Base-by-base conservation (phyloP, 768 basidiomycete species). In the Rhizopogon vinicolor region DNA sequence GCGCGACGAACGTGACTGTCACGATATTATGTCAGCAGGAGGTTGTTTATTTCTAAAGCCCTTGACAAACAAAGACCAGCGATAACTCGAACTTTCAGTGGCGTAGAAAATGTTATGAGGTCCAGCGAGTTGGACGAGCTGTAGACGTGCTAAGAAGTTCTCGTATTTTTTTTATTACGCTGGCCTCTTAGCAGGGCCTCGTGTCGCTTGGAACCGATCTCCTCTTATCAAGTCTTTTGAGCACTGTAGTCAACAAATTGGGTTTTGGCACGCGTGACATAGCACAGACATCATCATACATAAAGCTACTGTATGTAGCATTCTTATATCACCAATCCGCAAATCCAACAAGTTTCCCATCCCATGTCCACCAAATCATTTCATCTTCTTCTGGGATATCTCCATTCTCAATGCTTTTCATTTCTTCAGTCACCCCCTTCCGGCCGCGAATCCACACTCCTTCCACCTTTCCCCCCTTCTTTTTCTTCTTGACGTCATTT, bases 341-440 rank as follows among this genome's bases (percentile, higher is more conserved):
- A 60, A 80, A 80, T 5, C 79, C 78, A 22, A 63, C 65, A 55
- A 80, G 55, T 58, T 74, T 78, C 12, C 78, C 78, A 40, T 80
- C 68, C 79, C 79, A 80, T 41, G 63, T 68, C 78, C 79, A 80
- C 79, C 79, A 81, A 50, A 81, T 78, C 65, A 74, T 61, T 57
- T 80, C 79, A 31, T 77, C 75, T 3, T 72, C 75, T 58, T 78
- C 79, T 9, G 56, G 60, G 52, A 62, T 51, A 19, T 61, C 60
- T 37, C 60, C 58, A 3, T 61, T 62, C 2, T 31, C 46, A 41
- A 41, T 51, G 16, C 57, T 31, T 1, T 12, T 53, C 6, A 37
- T 51, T 3, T 51, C 53, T 39, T 56, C 58, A 9, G 56, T 51
- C 31, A 18, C 22, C 19, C 40, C 18, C 45, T 28, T 57, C 52